Base-by-base conservation (phyloP, 495 filamentous ascomycete genomes). In the Daldinia vernicosa region DNA sequence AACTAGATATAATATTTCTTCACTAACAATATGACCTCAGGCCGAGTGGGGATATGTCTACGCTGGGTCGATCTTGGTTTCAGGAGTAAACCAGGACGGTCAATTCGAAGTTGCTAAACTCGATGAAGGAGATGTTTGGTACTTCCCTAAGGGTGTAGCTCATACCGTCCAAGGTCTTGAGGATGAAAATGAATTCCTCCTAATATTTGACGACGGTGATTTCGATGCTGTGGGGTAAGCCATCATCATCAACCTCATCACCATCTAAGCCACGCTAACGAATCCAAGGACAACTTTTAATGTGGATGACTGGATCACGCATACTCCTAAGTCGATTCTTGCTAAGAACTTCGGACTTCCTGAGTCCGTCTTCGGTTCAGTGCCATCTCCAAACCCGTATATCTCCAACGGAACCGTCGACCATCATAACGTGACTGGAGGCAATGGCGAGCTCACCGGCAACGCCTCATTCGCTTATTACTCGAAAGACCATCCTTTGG, bases 1-100 rank as follows among this genome's bases (percentile, higher is more conserved):
- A 22, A 11, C 9, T 0, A 1, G 1, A 3, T 56, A 17, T 22
- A 17, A 35, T 35, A 30, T 2, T 30, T 0, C 22, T 26, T 40
- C 12, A 47, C 22, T 55, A 54, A 69, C 26, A 45, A 22, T 19
- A 11, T 57, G 26, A 69, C 47, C 19, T 24, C 54, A 89, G 86
- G 88, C 88, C 50, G 88, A 91, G 78, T 90, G 89, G 88, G 89
- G 87, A 11, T 86, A 86, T 62, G 80, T 90, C 1, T 89, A 89
- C 61, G 71, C 81, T 3, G 89, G 89, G 19, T 84, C 80, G 24
- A 81, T 90, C 5, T 73, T 85, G 3, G 76, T 90, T 12, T 85
- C 86, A 8, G 88, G 84, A 4, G 87, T 90, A 26, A 85, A 90
- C 71, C 84, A 90, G 73, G 76, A 87, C 54, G 88, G 88, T 22